Evolutionary conservation across 352 stramenopile genomes (phyloP), one percentile per base, ranked within the genome.

Genomic region (Albugo candida): DNA sequence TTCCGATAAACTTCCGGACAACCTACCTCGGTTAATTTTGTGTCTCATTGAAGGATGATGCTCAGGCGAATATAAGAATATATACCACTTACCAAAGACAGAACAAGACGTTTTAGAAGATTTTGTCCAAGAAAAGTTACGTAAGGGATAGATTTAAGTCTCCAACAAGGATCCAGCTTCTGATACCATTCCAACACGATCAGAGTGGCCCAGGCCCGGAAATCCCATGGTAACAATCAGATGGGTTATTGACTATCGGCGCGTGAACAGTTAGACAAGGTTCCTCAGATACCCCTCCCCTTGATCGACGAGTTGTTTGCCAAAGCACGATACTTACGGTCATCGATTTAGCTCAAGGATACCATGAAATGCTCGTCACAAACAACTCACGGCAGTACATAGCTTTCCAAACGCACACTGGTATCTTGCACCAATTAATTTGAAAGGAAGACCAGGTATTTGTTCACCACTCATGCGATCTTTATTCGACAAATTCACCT

Each of bases 261-360:
- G 35, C n/a, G 36, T 52, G 21, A 60, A 55, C 43, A 48, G 31
- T 43, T 36, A 54, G 19, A 56, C 44, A 1, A 14, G 49, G 40
- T 56, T 14, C 49, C 54, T 5, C 49, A 54, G 43, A 60, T 60
- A 21, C 49, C 54, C 10, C 35, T 61, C 12, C 55, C 55, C 12
- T 34, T 39, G 11, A 62, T 62, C 36, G 55, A 62, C 1, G 55
- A 62, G 20, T 36, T 62, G 1, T 59, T 62, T 39, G 52, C 51
- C 37, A 31, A 24, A 14, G 52, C 17, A 14, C 16, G 3, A 31
- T 57, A 13, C 45, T 52, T 40, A 39, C 44, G 2, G 46, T 43
- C 21, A 49, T 53, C 14, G 41, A 54, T 1, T 43, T 54, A 10
- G 48, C 48, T n/a, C 34, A 41, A 20, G 47, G 48, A 11, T 53